phyloP scores from a whole-genome alignment of 495 filamentous ascomycete species.

The Annulohypoxylon maeteangense region DNA sequence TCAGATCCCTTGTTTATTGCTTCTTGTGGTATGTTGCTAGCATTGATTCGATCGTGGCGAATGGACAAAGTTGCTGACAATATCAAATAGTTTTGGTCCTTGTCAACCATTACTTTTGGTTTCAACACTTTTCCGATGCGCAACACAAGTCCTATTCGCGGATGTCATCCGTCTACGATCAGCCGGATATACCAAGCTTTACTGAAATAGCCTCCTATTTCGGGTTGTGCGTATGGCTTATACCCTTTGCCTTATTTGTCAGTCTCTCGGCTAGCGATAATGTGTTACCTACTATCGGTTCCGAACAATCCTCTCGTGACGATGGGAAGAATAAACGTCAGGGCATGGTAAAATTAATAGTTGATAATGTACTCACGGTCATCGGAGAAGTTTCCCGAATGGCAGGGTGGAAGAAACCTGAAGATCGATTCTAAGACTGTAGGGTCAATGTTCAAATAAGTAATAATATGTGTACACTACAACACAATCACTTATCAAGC shows the following conservation, averaged over 20 bases:
- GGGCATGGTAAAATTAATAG: conserved; percentile 89
- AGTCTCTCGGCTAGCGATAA: conserved; percentile 93
- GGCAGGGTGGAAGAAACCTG: conserved; percentile 69
- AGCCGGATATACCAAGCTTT: conserved; percentile 78
- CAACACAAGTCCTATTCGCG: conserved; percentile 58
- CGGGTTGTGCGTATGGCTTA: conserved; percentile 94
- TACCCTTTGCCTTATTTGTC: conserved; percentile 95
- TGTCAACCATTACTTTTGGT: conserved; percentile 97
- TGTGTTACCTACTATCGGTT: conserved; percentile 85
- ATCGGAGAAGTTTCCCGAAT: conserved; percentile 76
- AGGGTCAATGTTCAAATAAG: neutral
- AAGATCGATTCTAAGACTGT: conserved; percentile 44
- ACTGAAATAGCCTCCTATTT: conserved; percentile 97
- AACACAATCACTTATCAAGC: neutral
- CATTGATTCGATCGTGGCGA: neutral
- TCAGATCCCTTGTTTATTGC: conserved; percentile 87
- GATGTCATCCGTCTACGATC: conserved; percentile 66
- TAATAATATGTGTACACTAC: conserved; percentile 26
- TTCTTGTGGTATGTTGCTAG: conserved; percentile 71
- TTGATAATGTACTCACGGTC: conserved; percentile 79
- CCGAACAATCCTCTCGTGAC: conserved; percentile 54
- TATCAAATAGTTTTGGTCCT: conserved; percentile 73
- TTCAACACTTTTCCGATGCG: conserved; percentile 84
- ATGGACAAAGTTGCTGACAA: conserved; percentile 25
- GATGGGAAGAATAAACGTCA: conserved; percentile 70